phyloP scores from a whole-genome alignment of 371 early-diverging fungal species.

The Mortierella sp. region DNA sequence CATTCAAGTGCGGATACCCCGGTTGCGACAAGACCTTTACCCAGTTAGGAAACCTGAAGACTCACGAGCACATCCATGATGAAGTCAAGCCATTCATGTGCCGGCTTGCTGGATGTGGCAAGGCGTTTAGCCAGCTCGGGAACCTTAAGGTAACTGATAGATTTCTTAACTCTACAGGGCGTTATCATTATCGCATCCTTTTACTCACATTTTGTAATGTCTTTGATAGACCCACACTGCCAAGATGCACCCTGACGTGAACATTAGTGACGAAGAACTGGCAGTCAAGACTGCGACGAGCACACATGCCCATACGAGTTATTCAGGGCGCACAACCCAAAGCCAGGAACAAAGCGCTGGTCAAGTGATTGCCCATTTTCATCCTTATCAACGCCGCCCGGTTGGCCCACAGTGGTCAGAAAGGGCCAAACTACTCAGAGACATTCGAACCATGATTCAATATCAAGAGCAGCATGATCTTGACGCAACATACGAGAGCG shows the following conservation, averaged over 20 bases:
- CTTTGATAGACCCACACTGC: slow-evolving; percentile 46
- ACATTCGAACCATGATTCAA: slow-evolving; percentile 41
- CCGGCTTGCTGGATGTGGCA: slow-evolving; percentile 66
- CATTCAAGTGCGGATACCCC: slow-evolving; percentile 70
- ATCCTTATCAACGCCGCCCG: slow-evolving; percentile 50
- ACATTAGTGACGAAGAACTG: slow-evolving; percentile 45
- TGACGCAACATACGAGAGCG: slow-evolving; percentile 16
- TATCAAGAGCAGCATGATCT: slow-evolving; percentile 36
- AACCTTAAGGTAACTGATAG: slow-evolving; percentile 63
- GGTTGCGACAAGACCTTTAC: slow-evolving; percentile 81
- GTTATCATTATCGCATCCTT: background rate
- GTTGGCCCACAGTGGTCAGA: slow-evolving; percentile 39
- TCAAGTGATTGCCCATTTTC: slow-evolving; percentile 38
- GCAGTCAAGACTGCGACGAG: slow-evolving; percentile 11
- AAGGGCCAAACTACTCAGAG: slow-evolving; percentile 17
- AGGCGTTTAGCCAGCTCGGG: slow-evolving; percentile 76
- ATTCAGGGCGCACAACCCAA: slow-evolving; percentile 7
- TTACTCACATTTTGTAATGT: background rate
- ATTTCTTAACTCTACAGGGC: background rate
- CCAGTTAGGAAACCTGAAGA: slow-evolving; percentile 86
- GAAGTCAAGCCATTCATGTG: slow-evolving; percentile 80
- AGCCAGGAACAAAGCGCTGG: slow-evolving; percentile 14
- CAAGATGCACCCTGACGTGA: slow-evolving; percentile 47
- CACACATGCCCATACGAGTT: background rate
- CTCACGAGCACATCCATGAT: slow-evolving; percentile 81